Percentiles rank a stretch among this genome's conserved stretches.
Evolutionary conservation across 2,329 filamentous ascomycete species (phyloP).

Genomic region (Cladosporium sp.): DNA sequence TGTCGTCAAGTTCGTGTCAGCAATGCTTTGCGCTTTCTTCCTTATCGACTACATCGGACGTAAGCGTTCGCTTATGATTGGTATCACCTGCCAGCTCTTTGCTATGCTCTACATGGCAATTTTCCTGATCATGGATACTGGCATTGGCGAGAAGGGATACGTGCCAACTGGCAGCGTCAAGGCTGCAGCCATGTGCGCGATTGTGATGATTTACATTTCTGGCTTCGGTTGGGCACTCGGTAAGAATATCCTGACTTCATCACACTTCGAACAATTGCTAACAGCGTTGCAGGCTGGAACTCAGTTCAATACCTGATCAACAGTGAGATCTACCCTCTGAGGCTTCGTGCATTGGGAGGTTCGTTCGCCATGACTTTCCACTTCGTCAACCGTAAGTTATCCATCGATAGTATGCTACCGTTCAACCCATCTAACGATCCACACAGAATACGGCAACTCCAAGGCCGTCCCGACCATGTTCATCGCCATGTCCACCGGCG

Average conservation of each 20-base stretch:
- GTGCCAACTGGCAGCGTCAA: conserved; percentile 52
- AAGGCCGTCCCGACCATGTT: conserved; percentile 76
- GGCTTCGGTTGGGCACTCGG: conserved; percentile 68
- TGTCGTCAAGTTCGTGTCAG: conserved; percentile 68
- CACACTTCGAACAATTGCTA: not conserved
- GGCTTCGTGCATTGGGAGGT: conserved; percentile 69
- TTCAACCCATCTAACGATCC: not conserved
- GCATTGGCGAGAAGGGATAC: conserved; percentile 52
- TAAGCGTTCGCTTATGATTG: conserved; percentile 57
- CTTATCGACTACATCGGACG: conserved; percentile 77
- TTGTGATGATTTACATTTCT: conserved; percentile 55
- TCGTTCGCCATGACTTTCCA: conserved; percentile 76
- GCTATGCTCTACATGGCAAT: conserved; percentile 58
- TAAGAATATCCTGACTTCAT: not conserved
- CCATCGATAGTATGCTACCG: not conserved
- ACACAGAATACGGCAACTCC: conserved; percentile 66
- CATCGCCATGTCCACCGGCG: conserved; percentile 57
- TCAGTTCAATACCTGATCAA: conserved; percentile 70
- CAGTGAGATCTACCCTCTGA: conserved; percentile 73
- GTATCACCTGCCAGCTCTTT: conserved; percentile 51
- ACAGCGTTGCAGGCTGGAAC: not conserved
- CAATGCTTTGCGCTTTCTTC: conserved; percentile 71
- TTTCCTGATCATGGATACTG: conserved; percentile 60
- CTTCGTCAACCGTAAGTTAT: conserved; percentile 61
- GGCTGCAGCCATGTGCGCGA: conserved; percentile 64